Evolutionary conservation across 768 basidiomycete species (phyloP), one percentile per base, ranked within the genome.

Genomic region (Mycena sanguinolenta): DNA sequence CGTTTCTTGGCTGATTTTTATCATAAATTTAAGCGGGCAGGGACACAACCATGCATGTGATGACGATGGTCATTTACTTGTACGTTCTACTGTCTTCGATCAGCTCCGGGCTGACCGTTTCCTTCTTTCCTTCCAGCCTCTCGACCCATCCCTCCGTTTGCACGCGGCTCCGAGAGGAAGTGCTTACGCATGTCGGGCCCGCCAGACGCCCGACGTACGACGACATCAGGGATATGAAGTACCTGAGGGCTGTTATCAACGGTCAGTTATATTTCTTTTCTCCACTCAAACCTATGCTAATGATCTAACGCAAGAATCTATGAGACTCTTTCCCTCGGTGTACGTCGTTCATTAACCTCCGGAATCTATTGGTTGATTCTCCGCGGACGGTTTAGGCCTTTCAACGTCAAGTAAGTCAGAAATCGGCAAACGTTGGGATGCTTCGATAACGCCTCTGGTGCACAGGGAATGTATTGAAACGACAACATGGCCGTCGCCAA

Each of bases 181-280:
- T 91, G 12, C 69, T 87, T 6, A 76, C 78, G 10, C 80, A 81
- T 17, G 82, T 90, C 25, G 89, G 89, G 1, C 76, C 80, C 10
- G 78, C 75, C 1, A 75, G 82, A 16, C 72, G 83, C 10, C 90
- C 90, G 2, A 86, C 87, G 0, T 87, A 87, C 71, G 88, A 90
- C 38, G 85, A 88, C 53, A 82, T 91, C 71, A 82, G 86, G 42
- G 83, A 85, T 21, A 87, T 90, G 88, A 89, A 88, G 70, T 91
- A 86, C 71, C 77, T 90, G 66, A 77, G 88, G 21, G 89, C 89
- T 13, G 86, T 90, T 52, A 84, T 90, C 53, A 90, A 91, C 74
- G 88, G 87, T 87, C 25, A 17, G 82, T 27, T 46, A 49, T 63
- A n/a, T 3, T 25, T n/a, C 36, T 5, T 19, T 36, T 6, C 19